Base-by-base conservation (phyloP, 1,284 basidiomycete genomes). In the Trametes polyzona region DNA sequence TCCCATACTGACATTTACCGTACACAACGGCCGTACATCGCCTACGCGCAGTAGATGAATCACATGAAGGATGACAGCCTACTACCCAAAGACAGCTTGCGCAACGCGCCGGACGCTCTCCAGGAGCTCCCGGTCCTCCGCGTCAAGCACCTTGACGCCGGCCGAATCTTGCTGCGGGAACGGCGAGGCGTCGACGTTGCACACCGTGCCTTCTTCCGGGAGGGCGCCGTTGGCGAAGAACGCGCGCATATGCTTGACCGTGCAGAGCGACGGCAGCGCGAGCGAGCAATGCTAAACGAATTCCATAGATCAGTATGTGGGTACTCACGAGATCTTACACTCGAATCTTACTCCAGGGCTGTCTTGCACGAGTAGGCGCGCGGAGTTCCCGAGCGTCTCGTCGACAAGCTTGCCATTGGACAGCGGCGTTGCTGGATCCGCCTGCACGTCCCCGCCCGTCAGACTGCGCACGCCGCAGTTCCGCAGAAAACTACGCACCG, bases 171-270 rank as follows among this genome's bases (percentile, higher is more conserved):
- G 16, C 21, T 52, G 61, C 16, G 52, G 47, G 44, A 67, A 62
- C 44, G 63, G 62, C 49, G 58, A 37, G 19, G 55, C 60, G 24
- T 65, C 64, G 36, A 58, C 51, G 33, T 55, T 41, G 49, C 80
- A 82, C 3, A 78, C 63, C 2, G 77, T 77, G 1, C 71, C 78
- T 16, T 69, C 69, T 17, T 66, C 57, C 2, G 81, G 81, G 3
- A 81, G 65, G 4, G 68, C 71, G 0, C 80, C 80, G 16, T 73
- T 61, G 7, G 68, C 58, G 57, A 80, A 78, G 63, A 81, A 82
- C 1, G 69, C 65, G 7, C 73, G 72, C 26, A 83, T 63, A 51
- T 76, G 60, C 41, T 69, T 68, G 14, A 71, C 66, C 0, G 78
- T 80, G 69, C 80, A 82, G 9, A 76, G 51, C 2, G 79, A 81